phyloP scores from a whole-genome alignment of 805 yeast species.

The Cyberlindnera meyerae region DNA sequence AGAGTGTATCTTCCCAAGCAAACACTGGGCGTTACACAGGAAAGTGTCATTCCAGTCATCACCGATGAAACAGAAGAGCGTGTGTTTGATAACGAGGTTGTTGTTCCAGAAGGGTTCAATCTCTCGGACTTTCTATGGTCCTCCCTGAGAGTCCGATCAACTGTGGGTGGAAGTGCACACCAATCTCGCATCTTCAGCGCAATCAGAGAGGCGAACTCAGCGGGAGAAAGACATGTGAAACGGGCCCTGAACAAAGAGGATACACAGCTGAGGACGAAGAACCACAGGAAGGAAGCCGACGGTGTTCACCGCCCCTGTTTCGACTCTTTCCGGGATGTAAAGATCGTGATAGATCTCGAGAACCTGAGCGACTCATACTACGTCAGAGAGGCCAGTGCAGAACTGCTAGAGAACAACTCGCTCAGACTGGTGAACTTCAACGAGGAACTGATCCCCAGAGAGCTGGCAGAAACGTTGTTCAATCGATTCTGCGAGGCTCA shows the following conservation, averaged over 20 bases:
- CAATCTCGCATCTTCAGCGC: conserved; percentile 2
- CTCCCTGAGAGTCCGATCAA: conserved; percentile 8
- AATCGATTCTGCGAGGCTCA: conserved; percentile 3
- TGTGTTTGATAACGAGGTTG: conserved; percentile 6
- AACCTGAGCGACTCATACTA: conserved; percentile 3
- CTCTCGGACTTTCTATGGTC: conserved; percentile 7
- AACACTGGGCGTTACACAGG: not conserved
- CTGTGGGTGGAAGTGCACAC: no score
- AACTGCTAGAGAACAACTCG: conserved; percentile 1
- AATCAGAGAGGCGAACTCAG: not conserved
- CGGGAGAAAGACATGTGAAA: conserved; percentile 1
- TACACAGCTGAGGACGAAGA: no score
- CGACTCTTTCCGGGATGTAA: conserved; percentile 3
- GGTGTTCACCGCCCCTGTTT: not conserved
- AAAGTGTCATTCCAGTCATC: conserved; percentile 3
- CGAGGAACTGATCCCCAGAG: not conserved
- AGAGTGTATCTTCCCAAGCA: conserved; percentile 8
- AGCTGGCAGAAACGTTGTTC: conserved; percentile 3
- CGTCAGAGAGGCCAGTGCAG: conserved; percentile 5
- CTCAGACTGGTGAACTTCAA: conserved; percentile 5
- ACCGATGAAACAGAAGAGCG: conserved; percentile 6
- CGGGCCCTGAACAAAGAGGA: conserved; percentile 1
- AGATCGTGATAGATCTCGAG: conserved; percentile 3
- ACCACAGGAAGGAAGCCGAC: not conserved
- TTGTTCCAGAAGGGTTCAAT: conserved; percentile 6